These are phyloP conservation scores for Rhododendron molle DNA, from an alignment of 148 eudicot species.

Conservation along the genomic window DNA sequence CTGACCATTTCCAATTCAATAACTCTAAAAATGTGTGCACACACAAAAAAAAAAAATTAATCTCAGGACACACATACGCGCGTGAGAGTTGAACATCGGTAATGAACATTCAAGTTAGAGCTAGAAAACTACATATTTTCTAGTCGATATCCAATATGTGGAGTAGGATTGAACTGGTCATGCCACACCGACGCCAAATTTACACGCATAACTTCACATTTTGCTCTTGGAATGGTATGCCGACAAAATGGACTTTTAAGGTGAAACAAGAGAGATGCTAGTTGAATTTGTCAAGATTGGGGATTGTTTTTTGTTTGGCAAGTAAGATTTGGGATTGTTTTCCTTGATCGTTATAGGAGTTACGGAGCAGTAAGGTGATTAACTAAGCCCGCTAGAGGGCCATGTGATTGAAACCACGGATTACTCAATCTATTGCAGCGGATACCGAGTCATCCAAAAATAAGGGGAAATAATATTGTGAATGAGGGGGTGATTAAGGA, in stretches of 20 bases:
- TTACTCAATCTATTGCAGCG: no score
- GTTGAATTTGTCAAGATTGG: no score
- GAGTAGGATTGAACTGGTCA: background rate
- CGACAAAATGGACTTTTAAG: background rate
- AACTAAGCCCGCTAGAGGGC: no score
- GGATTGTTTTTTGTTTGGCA: no score
- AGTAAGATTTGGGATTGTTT: no score
- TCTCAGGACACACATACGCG: background rate
- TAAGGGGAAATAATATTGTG: background rate
- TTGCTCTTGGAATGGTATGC: background rate
- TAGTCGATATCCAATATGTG: background rate
- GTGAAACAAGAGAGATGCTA: no score
- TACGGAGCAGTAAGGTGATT: no score
- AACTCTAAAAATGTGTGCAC: background rate
- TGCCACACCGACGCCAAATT: background rate
- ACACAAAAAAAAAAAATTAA: background rate
- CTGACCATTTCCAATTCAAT: background rate
- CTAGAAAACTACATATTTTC: background rate
- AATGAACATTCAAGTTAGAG: background rate
- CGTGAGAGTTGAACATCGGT: background rate
- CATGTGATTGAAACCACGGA: background rate
- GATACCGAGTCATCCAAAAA: background rate
- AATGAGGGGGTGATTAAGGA: no score
- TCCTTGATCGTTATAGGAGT: no score
- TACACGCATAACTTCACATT: background rate